phyloP scores from a whole-genome alignment of 2,329 filamentous ascomycete species.

The Penicillium sp. region DNA sequence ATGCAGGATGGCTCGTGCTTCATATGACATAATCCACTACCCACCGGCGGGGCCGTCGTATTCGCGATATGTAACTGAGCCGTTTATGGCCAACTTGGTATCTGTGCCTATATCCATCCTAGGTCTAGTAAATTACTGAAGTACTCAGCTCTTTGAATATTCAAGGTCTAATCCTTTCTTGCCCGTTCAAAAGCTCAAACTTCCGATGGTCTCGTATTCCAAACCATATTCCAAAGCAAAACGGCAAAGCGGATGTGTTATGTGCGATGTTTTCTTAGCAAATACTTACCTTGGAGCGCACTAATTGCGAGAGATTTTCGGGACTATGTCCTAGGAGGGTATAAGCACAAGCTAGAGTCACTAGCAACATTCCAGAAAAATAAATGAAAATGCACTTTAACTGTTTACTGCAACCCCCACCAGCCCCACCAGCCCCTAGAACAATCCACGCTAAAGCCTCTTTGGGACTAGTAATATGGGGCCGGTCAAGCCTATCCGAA shows the following conservation, averaged over 20 bases:
- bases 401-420: not conserved
- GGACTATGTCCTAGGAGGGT: not conserved
- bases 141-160: not conserved
- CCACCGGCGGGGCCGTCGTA: not conserved
- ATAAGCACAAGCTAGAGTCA: not conserved
- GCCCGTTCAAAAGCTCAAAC: not conserved
- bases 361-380: not conserved
- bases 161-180: not conserved
- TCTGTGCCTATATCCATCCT: not conserved
- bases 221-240: not conserved
- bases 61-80: not conserved
- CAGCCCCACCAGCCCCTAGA: not conserved
- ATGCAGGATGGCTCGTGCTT: conserved; percentile 15
- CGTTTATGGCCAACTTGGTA: not conserved
- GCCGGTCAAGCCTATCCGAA: conserved; percentile 1
- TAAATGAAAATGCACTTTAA: not conserved
- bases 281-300: not conserved
- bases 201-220: not conserved
- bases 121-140: not conserved
- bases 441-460: not conserved
- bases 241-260: not conserved
- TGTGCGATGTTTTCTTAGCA: not conserved
- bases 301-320: not conserved
- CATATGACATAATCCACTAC: conserved; percentile 6
- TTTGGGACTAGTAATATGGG: not conserved